Evolutionary conservation across 805 yeast species (phyloP).

Genomic region (Groenewaldozyma tartarivorans): DNA sequence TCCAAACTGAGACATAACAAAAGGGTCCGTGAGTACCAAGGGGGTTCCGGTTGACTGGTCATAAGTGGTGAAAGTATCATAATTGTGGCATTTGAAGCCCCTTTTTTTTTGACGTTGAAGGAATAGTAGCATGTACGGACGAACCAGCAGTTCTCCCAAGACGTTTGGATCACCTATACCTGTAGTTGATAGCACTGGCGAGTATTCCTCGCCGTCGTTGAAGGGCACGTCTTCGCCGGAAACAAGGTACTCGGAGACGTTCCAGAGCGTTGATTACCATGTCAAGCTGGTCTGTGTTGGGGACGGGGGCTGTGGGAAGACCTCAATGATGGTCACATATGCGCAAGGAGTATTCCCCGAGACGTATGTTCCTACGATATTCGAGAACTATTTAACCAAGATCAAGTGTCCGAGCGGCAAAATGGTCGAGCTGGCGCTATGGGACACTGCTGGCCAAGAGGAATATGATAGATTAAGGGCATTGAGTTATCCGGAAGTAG

Average conservation of each 20-base stretch:
- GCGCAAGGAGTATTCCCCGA: conserved; percentile 63
- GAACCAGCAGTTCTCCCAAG: no score
- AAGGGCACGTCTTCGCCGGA: neutral
- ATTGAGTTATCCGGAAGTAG: conserved; percentile 68
- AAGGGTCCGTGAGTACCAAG: no score
- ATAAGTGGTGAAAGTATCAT: no score
- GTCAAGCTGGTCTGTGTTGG: conserved; percentile 73
- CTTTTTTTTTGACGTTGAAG: no score
- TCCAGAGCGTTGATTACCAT: conserved; percentile 26
- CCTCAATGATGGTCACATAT: conserved; percentile 58
- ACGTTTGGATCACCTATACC: neutral
- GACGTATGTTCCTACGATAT: conserved; percentile 71
- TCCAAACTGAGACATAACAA: no score
- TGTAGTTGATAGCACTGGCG: neutral
- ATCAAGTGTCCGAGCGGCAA: conserved; percentile 41
- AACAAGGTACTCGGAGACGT: neutral
- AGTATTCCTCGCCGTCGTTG: neutral
- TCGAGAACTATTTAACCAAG: conserved; percentile 64
- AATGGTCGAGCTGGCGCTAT: conserved; percentile 57
- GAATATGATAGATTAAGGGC: conserved; percentile 77
- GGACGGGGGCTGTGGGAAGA: conserved; percentile 88
- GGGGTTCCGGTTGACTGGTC: no score
- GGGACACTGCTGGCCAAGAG: conserved; percentile 92
- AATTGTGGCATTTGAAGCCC: no score
- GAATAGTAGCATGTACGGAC: no score